These are phyloP conservation scores for Rhazya stricta DNA, from an alignment of 257 asterid species.

Conservation along the genomic window DNA sequence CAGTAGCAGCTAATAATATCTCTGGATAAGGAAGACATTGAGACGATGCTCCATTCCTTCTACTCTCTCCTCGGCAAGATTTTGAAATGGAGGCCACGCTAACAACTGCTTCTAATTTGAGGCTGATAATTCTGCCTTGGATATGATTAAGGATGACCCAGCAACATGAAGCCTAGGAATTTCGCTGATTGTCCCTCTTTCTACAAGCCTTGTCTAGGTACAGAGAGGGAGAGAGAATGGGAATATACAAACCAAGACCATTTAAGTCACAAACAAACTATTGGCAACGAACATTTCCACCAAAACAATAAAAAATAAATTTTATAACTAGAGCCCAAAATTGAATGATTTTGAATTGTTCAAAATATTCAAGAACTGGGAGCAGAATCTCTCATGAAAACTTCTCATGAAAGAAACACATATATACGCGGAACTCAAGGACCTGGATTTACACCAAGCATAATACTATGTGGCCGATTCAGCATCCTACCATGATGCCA, in stretches of 20 bases:
- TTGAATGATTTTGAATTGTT: slow-evolving; percentile 8
- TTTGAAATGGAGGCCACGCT: too few relatives aligned
- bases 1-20: background rate
- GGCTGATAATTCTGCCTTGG: background rate
- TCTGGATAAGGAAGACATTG: background rate
- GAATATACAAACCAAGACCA: background rate
- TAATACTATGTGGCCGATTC: background rate
- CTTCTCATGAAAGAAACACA: background rate
- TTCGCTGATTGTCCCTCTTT: too few relatives aligned
- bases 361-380: slow-evolving; percentile 4
- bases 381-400: background rate
- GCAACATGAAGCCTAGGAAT: background rate
- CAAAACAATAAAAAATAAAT: background rate
- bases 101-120: background rate
- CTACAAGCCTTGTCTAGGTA: background rate
- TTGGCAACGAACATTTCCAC: background rate
- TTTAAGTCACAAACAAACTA: background rate
- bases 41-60: background rate
- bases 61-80: too few relatives aligned
- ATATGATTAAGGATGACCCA: background rate
- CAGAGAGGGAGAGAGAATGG: too few relatives aligned
- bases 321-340: slow-evolving; percentile 14
- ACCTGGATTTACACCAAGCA: background rate
- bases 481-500: background rate
- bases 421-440: slow-evolving; percentile 9